phyloP scores from a whole-genome alignment of 352 stramenopile species.

The Globisporangium paroecandrum region DNA sequence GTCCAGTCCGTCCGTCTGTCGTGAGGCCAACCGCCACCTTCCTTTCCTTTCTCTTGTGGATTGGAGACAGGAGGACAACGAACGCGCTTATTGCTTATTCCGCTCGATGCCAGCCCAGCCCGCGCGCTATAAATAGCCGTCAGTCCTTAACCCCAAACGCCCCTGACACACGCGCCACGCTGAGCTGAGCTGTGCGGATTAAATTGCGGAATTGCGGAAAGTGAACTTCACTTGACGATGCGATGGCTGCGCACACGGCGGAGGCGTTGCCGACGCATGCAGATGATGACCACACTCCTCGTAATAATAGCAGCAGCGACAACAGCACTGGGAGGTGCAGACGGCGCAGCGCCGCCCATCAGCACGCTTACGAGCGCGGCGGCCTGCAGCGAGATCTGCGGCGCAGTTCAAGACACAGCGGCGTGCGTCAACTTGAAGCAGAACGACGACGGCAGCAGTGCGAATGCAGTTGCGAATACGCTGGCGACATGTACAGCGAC shows the following conservation, averaged over 20 bases:
- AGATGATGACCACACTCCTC: neutral
- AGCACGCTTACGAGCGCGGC: neutral
- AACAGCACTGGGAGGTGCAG: neutral
- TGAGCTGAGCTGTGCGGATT: neutral
- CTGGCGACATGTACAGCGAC: neutral
- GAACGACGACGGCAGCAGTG: neutral
- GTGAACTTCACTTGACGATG: neutral
- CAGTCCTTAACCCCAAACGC: neutral
- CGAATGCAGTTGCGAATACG: neutral
- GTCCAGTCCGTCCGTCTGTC: neutral
- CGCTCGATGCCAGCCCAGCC: too few species aligned
- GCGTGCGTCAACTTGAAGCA: conserved; percentile 11
- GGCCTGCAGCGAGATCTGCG: conserved; percentile 13
- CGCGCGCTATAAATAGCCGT: neutral
- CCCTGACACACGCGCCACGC: neutral
- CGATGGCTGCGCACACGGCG: neutral
- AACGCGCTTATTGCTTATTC: neutral
- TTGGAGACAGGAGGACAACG: neutral
- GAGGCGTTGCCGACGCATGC: neutral
- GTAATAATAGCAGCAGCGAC: neutral
- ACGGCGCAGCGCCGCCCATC: neutral
- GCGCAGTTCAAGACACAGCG: neutral
- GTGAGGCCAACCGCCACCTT: neutral
- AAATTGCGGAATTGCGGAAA: neutral
- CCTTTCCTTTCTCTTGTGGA: neutral